phyloP scores from a whole-genome alignment of 2,329 filamentous ascomycete species.

The Pseudogymnoascus sp. region DNA sequence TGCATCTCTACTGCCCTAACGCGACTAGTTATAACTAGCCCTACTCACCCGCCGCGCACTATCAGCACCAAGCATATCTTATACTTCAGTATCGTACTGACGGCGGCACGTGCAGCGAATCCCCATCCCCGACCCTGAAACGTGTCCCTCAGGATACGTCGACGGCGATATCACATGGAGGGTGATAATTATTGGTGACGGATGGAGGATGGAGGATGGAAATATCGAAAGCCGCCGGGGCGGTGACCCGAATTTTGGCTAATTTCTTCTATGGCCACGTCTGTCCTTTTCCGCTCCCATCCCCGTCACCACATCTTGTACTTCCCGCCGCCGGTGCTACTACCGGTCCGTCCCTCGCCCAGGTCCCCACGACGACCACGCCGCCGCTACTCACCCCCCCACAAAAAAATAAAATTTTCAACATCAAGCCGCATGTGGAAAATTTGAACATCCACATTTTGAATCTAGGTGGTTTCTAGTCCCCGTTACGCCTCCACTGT shows the following conservation, averaged over 20 bases:
- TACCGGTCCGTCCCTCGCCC: background rate
- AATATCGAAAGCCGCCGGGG: background rate
- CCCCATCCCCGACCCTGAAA: background rate
- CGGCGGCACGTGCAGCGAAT: background rate
- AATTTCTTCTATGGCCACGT: background rate
- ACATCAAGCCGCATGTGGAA: background rate
- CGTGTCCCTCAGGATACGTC: background rate
- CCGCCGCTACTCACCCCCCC: background rate
- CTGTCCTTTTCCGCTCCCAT: background rate
- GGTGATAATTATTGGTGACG: background rate
- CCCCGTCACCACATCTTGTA: background rate
- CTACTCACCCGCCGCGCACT: background rate
- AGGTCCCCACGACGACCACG: background rate
- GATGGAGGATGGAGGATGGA: background rate
- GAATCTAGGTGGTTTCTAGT: background rate
- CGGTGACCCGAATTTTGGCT: background rate
- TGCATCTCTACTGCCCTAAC: background rate
- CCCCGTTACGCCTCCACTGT: background rate
- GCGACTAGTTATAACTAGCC: background rate
- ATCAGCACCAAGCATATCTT: background rate
- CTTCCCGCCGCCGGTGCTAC: background rate
- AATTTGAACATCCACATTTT: background rate
- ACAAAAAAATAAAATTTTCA: background rate
- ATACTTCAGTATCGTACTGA: background rate
- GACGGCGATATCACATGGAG: background rate